A percentile compares a stretch with the other conserved stretches of the same genome.
Conservation (phyloP, 176 grass and related monocot species). For the Tuctoria greenei region DNA sequence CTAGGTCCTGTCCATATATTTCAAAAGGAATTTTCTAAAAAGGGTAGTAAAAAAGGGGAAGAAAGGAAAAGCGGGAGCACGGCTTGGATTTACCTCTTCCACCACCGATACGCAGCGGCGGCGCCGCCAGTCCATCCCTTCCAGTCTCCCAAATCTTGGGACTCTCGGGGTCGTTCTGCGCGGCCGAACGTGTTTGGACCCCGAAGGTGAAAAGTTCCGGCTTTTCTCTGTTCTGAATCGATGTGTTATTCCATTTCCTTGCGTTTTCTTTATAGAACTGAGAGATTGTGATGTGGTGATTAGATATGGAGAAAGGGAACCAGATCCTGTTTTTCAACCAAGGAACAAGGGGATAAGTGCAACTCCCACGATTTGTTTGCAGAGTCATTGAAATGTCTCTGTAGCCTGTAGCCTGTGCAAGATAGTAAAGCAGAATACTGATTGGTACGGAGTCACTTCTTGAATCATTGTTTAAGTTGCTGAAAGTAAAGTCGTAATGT, state of each 20-base stretch:
- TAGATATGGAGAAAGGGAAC: background rate
- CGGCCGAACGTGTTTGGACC: no score
- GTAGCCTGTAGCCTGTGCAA: background rate
- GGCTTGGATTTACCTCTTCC: background rate
- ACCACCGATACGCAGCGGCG: no score
- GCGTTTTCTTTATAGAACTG: background rate
- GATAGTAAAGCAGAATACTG: background rate
- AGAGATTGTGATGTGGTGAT: background rate
- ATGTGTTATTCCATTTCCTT: background rate
- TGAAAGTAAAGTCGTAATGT: background rate
- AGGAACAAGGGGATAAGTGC: background rate
- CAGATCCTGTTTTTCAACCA: background rate
- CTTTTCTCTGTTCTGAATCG: background rate
- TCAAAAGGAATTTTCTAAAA: no score
- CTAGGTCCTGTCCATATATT: no score
- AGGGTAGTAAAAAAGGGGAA: no score
- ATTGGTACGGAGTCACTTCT: background rate
- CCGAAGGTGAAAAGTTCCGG: slow-evolving; percentile 7
- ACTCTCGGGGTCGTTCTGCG: no score
- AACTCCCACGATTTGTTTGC: background rate
- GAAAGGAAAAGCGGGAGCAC: no score
- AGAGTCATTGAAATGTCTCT: background rate
- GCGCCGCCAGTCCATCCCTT: no score
- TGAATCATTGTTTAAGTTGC: slow-evolving; percentile 11
- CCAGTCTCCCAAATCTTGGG: no score